phyloP scores from a whole-genome alignment of 192 early-diverging fungal genomes.

The Coemansia sp. region DNA sequence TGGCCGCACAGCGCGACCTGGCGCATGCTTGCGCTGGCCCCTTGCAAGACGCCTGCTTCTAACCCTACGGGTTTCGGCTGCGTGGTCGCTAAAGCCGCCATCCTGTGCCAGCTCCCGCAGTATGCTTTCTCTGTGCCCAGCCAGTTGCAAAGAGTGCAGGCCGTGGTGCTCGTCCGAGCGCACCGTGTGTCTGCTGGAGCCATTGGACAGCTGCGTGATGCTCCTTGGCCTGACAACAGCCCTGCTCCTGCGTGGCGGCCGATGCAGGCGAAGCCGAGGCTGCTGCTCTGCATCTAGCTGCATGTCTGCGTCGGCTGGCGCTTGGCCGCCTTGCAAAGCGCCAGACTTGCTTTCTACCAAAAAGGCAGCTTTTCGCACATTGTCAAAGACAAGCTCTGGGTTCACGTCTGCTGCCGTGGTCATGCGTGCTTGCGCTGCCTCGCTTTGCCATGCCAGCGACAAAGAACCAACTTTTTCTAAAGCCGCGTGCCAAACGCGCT shows the following conservation, averaged over 20 bases:
- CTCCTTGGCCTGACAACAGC: conserved; percentile 1
- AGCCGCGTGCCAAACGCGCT: conserved; percentile 30
- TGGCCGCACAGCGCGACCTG: neutral
- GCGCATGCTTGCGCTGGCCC: too few relatives aligned
- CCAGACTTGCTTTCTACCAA: too few relatives aligned
- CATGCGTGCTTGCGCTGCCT: conserved; percentile 2
- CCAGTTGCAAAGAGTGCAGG: neutral
- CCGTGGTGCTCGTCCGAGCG: neutral
- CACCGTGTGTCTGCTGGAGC: conserved; percentile 7
- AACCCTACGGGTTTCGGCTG: neutral
- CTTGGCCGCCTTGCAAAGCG: neutral
- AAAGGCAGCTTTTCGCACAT: neutral
- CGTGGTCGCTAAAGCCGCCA: conserved; percentile 13
- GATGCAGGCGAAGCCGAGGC: neutral
- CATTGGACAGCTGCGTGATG: neutral
- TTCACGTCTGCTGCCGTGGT: conserved; percentile 9
- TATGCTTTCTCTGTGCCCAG: neutral
- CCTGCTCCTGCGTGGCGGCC: conserved; percentile 2
- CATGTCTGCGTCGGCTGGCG: neutral
- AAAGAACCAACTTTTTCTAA: conserved; percentile 37
- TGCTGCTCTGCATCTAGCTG: neutral
- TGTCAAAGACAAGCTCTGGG: conserved; percentile 29
- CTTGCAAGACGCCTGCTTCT: neutral
- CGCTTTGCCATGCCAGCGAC: conserved; percentile 45
- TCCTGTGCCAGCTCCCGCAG: neutral